Conservation (phyloP, 2,329 filamentous ascomycete species). For the Diaporthe citri region DNA sequence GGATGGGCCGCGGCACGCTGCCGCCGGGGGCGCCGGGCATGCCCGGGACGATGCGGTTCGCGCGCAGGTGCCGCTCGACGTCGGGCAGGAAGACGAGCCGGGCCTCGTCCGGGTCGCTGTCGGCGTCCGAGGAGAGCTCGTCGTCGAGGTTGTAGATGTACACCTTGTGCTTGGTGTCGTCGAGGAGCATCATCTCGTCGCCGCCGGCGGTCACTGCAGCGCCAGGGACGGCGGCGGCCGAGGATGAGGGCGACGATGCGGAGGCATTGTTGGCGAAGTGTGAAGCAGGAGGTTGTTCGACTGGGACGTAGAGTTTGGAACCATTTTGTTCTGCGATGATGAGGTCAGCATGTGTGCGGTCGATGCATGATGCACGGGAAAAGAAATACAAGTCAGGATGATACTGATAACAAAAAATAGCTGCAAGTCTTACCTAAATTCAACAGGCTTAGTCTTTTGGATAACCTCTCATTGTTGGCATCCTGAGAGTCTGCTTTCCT, state of each 20-base stretch:
- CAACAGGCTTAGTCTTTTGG: conserved; percentile 85
- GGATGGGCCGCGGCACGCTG: conserved; percentile 60
- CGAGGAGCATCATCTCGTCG: conserved; percentile 87
- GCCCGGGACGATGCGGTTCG: conserved; percentile 76
- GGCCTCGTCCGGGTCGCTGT: conserved; percentile 67
- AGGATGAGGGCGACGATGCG: conserved; percentile 37
- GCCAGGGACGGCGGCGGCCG: conserved; percentile 40
- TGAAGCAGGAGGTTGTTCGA: conserved; percentile 60
- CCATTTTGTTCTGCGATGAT: conserved; percentile 68
- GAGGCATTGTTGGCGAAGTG: conserved; percentile 22
- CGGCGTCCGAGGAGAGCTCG: conserved; percentile 75
- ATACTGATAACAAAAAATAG: neutral
- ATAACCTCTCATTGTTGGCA: conserved; percentile 77
- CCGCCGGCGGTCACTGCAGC: conserved; percentile 48
- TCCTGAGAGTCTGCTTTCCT: conserved; percentile 69
- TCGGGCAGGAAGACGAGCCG: conserved; percentile 85
- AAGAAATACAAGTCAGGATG: conserved; percentile 10
- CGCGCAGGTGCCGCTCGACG: conserved; percentile 83
- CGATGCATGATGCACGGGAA: neutral
- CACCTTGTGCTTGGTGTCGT: conserved; percentile 87
- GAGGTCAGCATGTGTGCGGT: conserved; percentile 12
- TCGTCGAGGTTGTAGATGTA: conserved; percentile 93
- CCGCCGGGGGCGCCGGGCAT: conserved; percentile 61
- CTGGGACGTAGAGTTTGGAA: conserved; percentile 74
- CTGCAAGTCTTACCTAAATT: conserved; percentile 76